These are phyloP conservation scores for Colletotrichum orbiculare DNA, from an alignment of 2,329 filamentous ascomycete species.

Conservation along the genomic window DNA sequence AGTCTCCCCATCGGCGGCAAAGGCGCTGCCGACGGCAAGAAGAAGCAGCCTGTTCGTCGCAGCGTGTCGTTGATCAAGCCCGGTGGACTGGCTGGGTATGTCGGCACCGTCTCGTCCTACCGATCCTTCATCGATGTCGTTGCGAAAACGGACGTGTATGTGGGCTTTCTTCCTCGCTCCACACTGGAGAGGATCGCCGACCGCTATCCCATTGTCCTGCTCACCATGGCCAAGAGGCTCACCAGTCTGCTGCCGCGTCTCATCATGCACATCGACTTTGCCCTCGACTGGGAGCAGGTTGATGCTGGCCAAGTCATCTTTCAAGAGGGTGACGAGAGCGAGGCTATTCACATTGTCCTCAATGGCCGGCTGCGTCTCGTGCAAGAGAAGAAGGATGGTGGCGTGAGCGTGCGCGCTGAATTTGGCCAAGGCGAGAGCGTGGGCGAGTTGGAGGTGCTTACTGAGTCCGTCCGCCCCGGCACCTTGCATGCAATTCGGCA, in stretches of 20 bases:
- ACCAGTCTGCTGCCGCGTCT: conserved; percentile 89
- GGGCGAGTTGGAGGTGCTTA: conserved; percentile 95
- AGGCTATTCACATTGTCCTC: conserved; percentile 97
- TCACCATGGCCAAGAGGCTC: conserved; percentile 95
- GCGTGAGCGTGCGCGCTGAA: conserved; percentile 88
- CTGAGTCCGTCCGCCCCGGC: conserved; percentile 89
- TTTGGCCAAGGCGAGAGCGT: conserved; percentile 98
- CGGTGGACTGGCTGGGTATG: conserved; percentile 91
- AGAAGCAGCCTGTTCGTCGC: conserved; percentile 61
- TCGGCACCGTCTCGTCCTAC: conserved; percentile 94
- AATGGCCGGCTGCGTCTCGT: conserved; percentile 91
- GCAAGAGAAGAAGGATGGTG: conserved; percentile 82
- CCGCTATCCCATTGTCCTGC: conserved; percentile 87
- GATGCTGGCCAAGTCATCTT: conserved; percentile 95
- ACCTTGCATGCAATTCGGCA: conserved; percentile 96
- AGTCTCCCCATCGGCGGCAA: conserved; percentile 41
- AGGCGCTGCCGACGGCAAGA: conserved; percentile 52
- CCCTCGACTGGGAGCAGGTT: conserved; percentile 97
- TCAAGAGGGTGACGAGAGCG: conserved; percentile 93
- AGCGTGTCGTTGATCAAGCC: conserved; percentile 94
- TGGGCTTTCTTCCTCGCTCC: conserved; percentile 88
- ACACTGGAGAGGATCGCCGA: conserved; percentile 94
- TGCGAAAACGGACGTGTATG: conserved; percentile 98
- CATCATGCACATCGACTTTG: conserved; percentile 97
- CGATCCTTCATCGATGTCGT: conserved; percentile 96